Conservation (phyloP, 1,284 basidiomycete species). For the Boletus mariae region DNA sequence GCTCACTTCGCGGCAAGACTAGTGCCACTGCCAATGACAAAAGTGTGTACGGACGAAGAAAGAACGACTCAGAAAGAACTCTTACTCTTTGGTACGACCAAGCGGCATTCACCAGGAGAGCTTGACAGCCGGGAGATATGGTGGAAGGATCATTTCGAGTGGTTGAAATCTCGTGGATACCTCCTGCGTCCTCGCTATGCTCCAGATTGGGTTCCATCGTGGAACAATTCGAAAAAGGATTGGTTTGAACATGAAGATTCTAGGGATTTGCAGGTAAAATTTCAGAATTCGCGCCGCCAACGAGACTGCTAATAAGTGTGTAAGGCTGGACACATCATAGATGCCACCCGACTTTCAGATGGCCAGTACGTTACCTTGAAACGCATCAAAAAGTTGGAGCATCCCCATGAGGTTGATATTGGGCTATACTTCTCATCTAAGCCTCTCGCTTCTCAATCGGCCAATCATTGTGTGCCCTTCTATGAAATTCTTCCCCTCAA, state of each 20-base stretch:
- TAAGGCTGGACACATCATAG: slow-evolving; percentile 1
- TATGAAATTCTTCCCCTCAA: slow-evolving; percentile 9
- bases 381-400: neutral
- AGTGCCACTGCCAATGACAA: neutral
- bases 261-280: neutral
- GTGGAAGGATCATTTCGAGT: slow-evolving; percentile 14
- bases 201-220: slow-evolving; percentile 29
- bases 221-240: slow-evolving; percentile 8
- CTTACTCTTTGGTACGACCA: slow-evolving; percentile 2
- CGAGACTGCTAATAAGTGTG: neutral
- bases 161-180: slow-evolving; percentile 26
- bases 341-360: slow-evolving; percentile 13
- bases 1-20: too few species aligned
- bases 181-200: slow-evolving; percentile 24
- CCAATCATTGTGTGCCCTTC: slow-evolving; percentile 19
- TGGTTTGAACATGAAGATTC: slow-evolving; percentile 7
- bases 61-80: slow-evolving; percentile 2
- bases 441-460: neutral
- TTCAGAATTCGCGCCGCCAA: neutral
- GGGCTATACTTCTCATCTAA: slow-evolving; percentile 8
- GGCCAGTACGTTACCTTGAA: slow-evolving; percentile 15
- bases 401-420: slow-evolving; percentile 16
- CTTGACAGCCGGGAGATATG: slow-evolving; percentile 4
- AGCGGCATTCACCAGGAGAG: neutral
- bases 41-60: neutral